Base-by-base conservation (phyloP, 2,329 filamentous ascomycete genomes). In the Celoporthe dispersa region DNA sequence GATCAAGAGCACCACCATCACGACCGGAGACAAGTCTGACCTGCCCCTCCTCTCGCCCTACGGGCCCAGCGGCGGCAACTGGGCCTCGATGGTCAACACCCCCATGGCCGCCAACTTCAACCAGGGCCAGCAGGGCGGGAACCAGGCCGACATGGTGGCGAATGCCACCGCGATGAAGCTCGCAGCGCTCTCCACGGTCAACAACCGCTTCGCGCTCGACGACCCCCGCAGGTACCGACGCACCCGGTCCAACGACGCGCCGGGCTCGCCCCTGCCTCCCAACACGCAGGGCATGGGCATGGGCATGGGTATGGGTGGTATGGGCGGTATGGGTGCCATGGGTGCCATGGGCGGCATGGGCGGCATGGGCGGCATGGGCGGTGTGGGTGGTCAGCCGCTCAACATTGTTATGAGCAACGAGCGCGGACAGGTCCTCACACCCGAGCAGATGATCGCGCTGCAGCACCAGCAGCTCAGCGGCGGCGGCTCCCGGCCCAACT, bases 161-260 rank as follows among this genome's bases (percentile, higher is more conserved):
- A 99, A 98, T 78, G 96, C 96, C 35, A 98, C 96, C 22, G 96
- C 96, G 31, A 99, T 99, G 96, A 99, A 99, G 81, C 88, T 99
- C 66, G 96, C 96, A 61, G 96, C 96, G 25, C 85, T 99, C 61
- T 98, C 95, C 6, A 99, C 96, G 2, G 96, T 99, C 64, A 99
- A 98, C 84, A 99, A 98, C 80, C 92, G 96, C 57, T 97, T 99
- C 77, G 94, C 96, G 66, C 86, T 99, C 70, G 96, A 99, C 77
- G 96, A 99, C 79, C 95, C 97, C 72, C 93, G 94, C 77, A 98
- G 98, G 82, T 98, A 96, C 81, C 93, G 96, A 73, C 92, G 95
- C 71, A 90, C 94, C 74, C 90, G 94, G 71, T 98, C 96, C 64
- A 94, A 94, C 75, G 95, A 98, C 77, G 92, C 91, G 33, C 87